Evolutionary conservation across 306 rosid species (phyloP).

Genomic region (Medicago lupulina): DNA sequence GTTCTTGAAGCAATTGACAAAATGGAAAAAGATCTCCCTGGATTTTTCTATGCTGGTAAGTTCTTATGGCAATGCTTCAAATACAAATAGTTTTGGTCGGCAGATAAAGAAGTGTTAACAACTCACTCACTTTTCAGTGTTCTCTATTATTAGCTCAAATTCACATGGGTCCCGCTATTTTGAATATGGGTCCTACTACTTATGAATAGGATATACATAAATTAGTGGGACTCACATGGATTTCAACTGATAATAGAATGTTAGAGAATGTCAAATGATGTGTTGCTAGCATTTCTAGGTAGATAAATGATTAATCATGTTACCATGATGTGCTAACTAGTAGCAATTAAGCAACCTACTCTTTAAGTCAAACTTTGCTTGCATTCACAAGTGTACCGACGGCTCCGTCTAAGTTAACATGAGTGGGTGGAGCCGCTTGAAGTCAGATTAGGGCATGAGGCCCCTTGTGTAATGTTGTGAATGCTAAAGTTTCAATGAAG

Average conservation of each 20-base stretch:
- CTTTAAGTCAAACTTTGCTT: background rate
- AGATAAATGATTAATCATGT: background rate
- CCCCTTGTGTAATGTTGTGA: slow-evolving; percentile 14
- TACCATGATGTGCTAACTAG: background rate
- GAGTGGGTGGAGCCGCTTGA: slow-evolving; percentile 11
- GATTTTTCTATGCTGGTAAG: slow-evolving; percentile 88
- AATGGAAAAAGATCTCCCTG: slow-evolving; percentile 89
- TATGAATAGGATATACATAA: background rate
- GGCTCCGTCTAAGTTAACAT: slow-evolving; percentile 4
- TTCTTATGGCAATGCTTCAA: slow-evolving; percentile 8
- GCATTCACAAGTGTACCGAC: slow-evolving; percentile 3
- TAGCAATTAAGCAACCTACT: slow-evolving; percentile 1
- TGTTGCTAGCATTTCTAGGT: too few species aligned
- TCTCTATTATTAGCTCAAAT: background rate
- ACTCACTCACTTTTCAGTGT: background rate
- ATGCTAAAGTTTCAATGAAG: slow-evolving; percentile 1
- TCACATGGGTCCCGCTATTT: background rate
- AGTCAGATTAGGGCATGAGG: slow-evolving; percentile 10
- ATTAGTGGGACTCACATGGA: background rate
- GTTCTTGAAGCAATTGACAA: slow-evolving; percentile 85
- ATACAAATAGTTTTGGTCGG: background rate
- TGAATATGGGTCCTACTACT: background rate
- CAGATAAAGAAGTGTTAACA: slow-evolving; percentile 3
- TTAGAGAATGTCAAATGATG: background rate
- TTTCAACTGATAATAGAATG: background rate